Evolutionary conservation across 2,329 filamentous ascomycete genomes (phyloP).

Genomic region (Hymenoscyphus linearis): DNA sequence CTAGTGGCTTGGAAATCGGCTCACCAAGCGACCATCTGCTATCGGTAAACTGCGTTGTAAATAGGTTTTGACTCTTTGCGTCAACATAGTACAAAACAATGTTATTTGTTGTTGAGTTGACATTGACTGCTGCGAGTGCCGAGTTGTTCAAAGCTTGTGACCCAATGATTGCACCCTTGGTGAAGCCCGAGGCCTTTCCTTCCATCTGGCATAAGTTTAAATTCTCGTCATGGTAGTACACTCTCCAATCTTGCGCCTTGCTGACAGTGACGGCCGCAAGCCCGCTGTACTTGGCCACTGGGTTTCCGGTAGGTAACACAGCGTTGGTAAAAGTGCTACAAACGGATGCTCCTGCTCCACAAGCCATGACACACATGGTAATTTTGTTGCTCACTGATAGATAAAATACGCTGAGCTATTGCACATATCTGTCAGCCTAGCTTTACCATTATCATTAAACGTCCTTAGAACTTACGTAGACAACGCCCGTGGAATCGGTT

Average conservation of each 20-base stretch:
- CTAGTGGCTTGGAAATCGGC: background rate
- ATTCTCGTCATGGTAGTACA: constrained; percentile 20
- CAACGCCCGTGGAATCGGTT: constrained; percentile 18
- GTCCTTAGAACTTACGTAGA: constrained; percentile 13
- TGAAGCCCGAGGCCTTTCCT: constrained; percentile 19
- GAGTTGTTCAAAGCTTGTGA: constrained; percentile 17
- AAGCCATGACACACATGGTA: constrained; percentile 21
- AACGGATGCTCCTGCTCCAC: constrained; percentile 13
- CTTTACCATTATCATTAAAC: background rate
- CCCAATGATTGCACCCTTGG: constrained; percentile 17
- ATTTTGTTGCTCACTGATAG: constrained; percentile 17
- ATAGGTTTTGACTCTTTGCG: constrained; percentile 12
- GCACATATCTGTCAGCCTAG: background rate
- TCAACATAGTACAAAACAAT: constrained; percentile 23
- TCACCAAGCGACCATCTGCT: constrained; percentile 21
- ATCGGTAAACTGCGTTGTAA: constrained; percentile 15
- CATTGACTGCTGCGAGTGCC: constrained; percentile 20
- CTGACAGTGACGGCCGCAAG: constrained; percentile 22
- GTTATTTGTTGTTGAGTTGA: constrained; percentile 22
- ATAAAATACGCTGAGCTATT: constrained; percentile 23
- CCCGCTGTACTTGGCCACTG: constrained; percentile 16
- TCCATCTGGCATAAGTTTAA: constrained; percentile 19
- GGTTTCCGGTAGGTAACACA: constrained; percentile 12
- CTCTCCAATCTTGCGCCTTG: constrained; percentile 22
- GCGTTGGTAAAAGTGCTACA: constrained; percentile 18